Evolutionary conservation across 1,284 basidiomycete genomes (phyloP).

Genomic region (Trichosporon sp.): DNA sequence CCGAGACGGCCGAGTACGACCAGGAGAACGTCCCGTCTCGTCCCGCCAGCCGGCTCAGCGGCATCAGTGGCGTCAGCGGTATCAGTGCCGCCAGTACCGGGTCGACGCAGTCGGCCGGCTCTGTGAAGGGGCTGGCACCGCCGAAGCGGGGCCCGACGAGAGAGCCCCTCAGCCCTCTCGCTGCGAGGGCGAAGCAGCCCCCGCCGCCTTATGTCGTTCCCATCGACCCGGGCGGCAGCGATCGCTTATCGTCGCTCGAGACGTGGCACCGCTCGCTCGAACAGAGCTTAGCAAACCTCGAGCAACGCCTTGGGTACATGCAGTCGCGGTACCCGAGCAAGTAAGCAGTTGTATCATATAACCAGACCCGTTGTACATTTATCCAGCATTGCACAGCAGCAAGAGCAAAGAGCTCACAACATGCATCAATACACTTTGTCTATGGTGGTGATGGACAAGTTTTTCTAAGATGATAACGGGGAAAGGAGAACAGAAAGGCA

Average conservation of each 20-base stretch:
- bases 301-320: constrained; percentile 15
- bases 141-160: not conserved
- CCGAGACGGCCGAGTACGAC: constrained; percentile 1
- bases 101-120: not conserved
- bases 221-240: not conserved
- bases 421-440: constrained; percentile 29
- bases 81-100: not conserved
- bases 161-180: constrained; percentile 7
- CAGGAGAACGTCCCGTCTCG: not conserved
- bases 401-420: not conserved
- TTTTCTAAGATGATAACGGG: not conserved
- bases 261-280: constrained; percentile 31
- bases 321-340: constrained; percentile 1
- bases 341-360: not conserved
- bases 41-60: not conserved
- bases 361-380: constrained; percentile 10
- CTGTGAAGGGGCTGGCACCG: not conserved
- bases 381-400: not conserved
- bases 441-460: constrained; percentile 10
- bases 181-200: not conserved
- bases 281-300: constrained; percentile 11
- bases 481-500: not conserved
- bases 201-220: not conserved
- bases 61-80: not conserved
- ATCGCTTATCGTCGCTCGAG: constrained; percentile 22